Percentiles rank a stretch among this genome's conserved stretches.
phyloP scores from a whole-genome alignment of 805 yeast genomes.

The Geotrichum ghanense region DNA sequence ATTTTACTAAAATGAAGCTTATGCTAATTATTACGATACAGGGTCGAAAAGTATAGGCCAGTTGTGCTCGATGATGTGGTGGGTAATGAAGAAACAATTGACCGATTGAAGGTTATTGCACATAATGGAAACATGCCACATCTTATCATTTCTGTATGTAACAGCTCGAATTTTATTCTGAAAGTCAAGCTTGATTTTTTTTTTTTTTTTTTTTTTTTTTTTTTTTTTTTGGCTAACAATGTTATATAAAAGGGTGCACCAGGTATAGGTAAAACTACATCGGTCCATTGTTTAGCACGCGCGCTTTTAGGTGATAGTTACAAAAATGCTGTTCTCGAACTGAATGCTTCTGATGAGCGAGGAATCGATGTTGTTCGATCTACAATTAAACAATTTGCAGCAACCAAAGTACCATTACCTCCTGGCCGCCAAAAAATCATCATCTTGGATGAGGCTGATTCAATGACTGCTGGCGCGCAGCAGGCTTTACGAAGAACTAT shows the following conservation, averaged over 20 bases:
- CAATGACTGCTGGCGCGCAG: slow-evolving; percentile 96
- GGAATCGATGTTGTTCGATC: slow-evolving; percentile 95
- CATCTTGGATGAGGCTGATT: slow-evolving; percentile 90
- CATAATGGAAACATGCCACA: slow-evolving; percentile 95
- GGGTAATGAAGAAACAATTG: slow-evolving; percentile 86
- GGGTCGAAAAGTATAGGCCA: slow-evolving; percentile 98
- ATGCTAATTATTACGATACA: no score
- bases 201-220: no score
- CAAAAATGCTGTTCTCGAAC: slow-evolving; percentile 76
- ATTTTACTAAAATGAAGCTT: not conserved
- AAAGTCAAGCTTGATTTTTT: not conserved
- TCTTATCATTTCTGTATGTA: slow-evolving; percentile 62
- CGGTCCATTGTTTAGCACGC: slow-evolving; percentile 79
- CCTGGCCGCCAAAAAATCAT: slow-evolving; percentile 86
- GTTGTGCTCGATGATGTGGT: slow-evolving; percentile 68
- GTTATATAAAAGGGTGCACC: slow-evolving; percentile 74
- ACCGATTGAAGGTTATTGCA: slow-evolving; percentile 72
- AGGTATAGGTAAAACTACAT: slow-evolving; percentile 95
- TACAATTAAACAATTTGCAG: slow-evolving; percentile 91
- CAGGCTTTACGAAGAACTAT: slow-evolving; percentile 88
- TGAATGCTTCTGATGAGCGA: slow-evolving; percentile 94
- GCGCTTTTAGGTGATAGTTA: slow-evolving; percentile 67
- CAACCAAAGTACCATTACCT: slow-evolving; percentile 78
- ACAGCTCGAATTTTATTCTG: slow-evolving; percentile 24
- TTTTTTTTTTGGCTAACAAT: no score